Percentiles rank a stretch among this genome's conserved stretches.
Evolutionary conservation across 2,329 filamentous ascomycete species (phyloP).

Genomic region (Mycocentrospora acerina): DNA sequence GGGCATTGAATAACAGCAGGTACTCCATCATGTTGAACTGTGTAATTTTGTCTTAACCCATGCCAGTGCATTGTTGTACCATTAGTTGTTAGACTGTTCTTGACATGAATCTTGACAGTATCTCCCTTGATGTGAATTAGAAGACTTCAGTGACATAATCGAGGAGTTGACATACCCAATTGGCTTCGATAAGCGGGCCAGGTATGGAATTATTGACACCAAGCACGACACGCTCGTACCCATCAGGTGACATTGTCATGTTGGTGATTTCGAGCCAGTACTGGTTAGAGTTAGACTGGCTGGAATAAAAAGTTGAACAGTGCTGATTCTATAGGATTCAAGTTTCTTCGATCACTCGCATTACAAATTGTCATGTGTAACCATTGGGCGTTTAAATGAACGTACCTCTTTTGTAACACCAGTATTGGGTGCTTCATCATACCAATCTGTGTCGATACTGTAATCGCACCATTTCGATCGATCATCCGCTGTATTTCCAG

Average conservation of each 20-base stretch:
- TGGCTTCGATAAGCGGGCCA: constrained; percentile 64
- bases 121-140: no score
- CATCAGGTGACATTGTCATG: constrained; percentile 60
- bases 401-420: constrained; percentile 55
- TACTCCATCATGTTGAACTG: constrained; percentile 71
- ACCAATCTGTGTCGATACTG: constrained; percentile 55
- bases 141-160: no score
- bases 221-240: constrained; percentile 66
- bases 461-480: constrained; percentile 48
- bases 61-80: constrained; percentile 55
- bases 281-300: constrained; percentile 11
- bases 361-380: constrained; percentile 48
- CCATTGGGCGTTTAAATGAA: no score
- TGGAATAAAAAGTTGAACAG: no score
- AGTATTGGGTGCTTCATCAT: constrained; percentile 52
- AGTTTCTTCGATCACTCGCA: no score
- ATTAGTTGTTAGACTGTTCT: constrained; percentile 40
- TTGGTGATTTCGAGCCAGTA: constrained; percentile 42
- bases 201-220: constrained; percentile 79
- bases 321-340: no score
- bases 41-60: constrained; percentile 51
- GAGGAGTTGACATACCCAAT: no score
- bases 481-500: constrained; percentile 29
- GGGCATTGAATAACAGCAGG: constrained; percentile 68
- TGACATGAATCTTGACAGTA: constrained; percentile 35